Percentiles rank a stretch among this genome's conserved stretches.
Conservation (phyloP, 108 stramenopile species). For the Skeletonema marinoi region DNA sequence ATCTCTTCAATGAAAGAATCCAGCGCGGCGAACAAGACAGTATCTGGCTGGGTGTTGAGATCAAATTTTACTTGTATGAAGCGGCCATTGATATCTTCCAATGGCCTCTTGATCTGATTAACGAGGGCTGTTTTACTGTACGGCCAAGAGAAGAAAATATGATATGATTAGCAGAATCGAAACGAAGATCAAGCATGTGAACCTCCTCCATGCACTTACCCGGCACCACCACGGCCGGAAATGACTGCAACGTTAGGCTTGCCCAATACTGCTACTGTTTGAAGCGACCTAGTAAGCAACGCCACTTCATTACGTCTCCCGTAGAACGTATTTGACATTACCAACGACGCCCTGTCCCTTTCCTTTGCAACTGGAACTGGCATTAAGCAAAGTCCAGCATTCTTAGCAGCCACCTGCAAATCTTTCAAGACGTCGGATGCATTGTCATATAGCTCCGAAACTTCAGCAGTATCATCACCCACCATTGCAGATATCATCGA, state of each 20-base stretch:
- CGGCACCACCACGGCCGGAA: constrained; percentile 28
- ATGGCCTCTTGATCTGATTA: constrained; percentile 8
- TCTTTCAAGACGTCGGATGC: constrained; percentile 7
- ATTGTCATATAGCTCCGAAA: background rate
- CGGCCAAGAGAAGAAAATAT: background rate
- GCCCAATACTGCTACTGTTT: constrained; percentile 7
- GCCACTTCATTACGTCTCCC: constrained; percentile 16
- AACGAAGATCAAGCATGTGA: background rate
- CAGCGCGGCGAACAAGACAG: constrained; percentile 2
- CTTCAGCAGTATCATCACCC: background rate
- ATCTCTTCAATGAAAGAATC: constrained; percentile 17
- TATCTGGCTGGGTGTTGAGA: constrained; percentile 4
- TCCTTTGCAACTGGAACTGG: background rate
- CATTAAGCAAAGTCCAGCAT: background rate
- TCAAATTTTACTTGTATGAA: constrained; percentile 26
- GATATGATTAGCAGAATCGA: background rate
- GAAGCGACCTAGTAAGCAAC: constrained; percentile 11
- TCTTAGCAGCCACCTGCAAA: constrained; percentile 4
- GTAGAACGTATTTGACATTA: constrained; percentile 9
- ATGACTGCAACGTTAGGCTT: constrained; percentile 1
- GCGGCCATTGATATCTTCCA: constrained; percentile 12
- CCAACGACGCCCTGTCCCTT: background rate
- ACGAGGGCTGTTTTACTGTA: constrained; percentile 24
- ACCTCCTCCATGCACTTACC: background rate
- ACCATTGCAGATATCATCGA: constrained; percentile 12